Evolutionary conservation across 257 asterid species (phyloP).

Genomic region (Plantago major): DNA sequence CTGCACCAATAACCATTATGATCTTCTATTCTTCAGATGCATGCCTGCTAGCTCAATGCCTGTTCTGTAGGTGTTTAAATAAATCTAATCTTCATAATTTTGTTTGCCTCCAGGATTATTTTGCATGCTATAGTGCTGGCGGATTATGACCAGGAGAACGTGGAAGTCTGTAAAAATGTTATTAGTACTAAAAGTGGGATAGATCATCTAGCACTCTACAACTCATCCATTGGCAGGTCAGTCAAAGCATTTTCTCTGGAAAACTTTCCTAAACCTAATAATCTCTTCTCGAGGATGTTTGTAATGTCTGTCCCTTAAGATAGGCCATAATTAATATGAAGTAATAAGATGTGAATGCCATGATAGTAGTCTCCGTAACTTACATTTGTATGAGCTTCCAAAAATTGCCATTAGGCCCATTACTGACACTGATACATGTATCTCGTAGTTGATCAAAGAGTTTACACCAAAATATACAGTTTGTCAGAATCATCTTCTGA

Average conservation of each 20-base stretch:
- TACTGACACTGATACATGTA: not conserved
- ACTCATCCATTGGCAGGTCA: constrained; percentile 86
- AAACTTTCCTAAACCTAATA: too few species aligned
- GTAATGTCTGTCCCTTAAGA: too few species aligned
- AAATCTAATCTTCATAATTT: not conserved
- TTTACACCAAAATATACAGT: not conserved
- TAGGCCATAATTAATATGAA: too few species aligned
- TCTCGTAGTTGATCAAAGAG: not conserved
- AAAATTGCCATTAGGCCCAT: not conserved
- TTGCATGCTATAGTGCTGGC: constrained; percentile 75
- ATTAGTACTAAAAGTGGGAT: constrained; percentile 71
- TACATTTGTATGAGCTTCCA: not conserved
- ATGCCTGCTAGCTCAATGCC: not conserved
- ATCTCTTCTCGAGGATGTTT: too few species aligned
- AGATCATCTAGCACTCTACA: constrained; percentile 57
- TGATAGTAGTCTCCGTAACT: too few species aligned
- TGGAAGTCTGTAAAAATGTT: constrained; percentile 44
- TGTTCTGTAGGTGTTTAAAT: not conserved
- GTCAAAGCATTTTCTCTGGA: constrained; percentile 19
- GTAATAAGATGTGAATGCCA: too few species aligned
- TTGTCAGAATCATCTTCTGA: too few species aligned
- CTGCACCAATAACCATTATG: too few species aligned
- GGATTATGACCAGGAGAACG: constrained; percentile 63
- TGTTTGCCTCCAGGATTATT: constrained; percentile 52
- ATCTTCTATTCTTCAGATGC: too few species aligned